A percentile compares a stretch with the other conserved stretches of the same genome.
These are phyloP conservation scores for Sodiomyces alkalinus DNA, from an alignment of 2,329 filamentous ascomycete species.

Conservation along the genomic window DNA sequence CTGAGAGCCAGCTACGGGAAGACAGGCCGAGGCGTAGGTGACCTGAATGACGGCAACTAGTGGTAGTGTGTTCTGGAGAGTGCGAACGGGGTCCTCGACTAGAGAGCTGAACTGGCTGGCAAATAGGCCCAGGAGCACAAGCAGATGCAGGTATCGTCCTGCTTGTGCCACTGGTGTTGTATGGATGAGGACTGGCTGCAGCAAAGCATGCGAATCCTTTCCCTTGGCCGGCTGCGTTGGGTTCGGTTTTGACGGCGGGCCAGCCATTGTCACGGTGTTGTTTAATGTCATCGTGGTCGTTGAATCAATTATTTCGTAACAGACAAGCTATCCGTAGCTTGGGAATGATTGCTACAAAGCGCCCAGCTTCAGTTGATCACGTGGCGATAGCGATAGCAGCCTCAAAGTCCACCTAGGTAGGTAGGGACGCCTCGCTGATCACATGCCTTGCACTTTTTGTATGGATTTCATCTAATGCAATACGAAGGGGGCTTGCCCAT, in stretches of 20 bases:
- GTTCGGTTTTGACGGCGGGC: constrained; percentile 14
- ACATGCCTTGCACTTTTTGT: too few species aligned
- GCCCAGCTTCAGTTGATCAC: too few species aligned
- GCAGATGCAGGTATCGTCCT: constrained; percentile 53
- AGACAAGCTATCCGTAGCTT: too few species aligned
- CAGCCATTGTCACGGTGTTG: constrained; percentile 23
- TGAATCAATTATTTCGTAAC: too few species aligned
- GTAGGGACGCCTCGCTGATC: too few species aligned
- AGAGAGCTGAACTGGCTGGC: constrained; percentile 48
- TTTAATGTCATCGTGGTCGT: constrained; percentile 15
- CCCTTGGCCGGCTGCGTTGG: constrained; percentile 14
- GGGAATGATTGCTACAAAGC: too few species aligned
- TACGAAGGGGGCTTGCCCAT: too few species aligned
- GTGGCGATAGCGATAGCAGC: constrained; percentile 10
- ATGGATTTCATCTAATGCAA: too few species aligned
- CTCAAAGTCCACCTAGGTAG: too few species aligned
- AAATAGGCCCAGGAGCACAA: constrained; percentile 49
- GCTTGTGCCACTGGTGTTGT: constrained; percentile 23
- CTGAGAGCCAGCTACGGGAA: constrained; percentile 42
- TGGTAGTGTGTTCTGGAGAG: constrained; percentile 45
- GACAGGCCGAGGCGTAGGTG: constrained; percentile 44
- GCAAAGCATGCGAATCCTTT: constrained; percentile 12
- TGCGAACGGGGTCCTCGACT: constrained; percentile 52
- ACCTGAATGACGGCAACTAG: constrained; percentile 50
- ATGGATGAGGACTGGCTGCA: constrained; percentile 22